Base-by-base conservation (phyloP, 2,329 filamentous ascomycete genomes). In the Colletotrichum sojae region DNA sequence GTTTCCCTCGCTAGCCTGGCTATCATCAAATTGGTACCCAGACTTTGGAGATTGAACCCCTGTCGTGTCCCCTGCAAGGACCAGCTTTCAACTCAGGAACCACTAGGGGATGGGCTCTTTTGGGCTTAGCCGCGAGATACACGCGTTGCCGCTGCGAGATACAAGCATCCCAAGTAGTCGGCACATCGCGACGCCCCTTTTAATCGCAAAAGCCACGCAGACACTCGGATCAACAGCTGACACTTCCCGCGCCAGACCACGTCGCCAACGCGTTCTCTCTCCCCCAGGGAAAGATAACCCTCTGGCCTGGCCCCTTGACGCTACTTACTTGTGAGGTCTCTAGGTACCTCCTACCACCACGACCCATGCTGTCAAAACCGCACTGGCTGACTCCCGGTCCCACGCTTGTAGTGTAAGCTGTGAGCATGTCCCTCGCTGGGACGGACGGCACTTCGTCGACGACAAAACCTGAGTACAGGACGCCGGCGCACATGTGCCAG, bases 11-110 rank as follows among this genome's bases (percentile, higher is more conserved):
- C 66, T 69, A 69, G 66, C 62, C 54, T 36, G 61, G 36, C 48
- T 59, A 60, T 69, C 54, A 27, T 56, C 55, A 69, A 69, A 69
- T 69, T 69, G 61, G 49, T 56, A 56, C 45, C 55, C 66, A 69
- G 55, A 49, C 63, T 68, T 70, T 54, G 57, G 46, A 63, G 45
- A 58, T 63, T 53, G 10, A 54, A 54, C 52, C 67, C 67, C 52
- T 63, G 67, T 54, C 64, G 15, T 9, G 48, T 20, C 63, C 67
- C 56, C 51, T 63, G 63, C 52, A 57, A 63, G 63, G 52, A 48
- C 63, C 52, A 63, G 40, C 57, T 15, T 16, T 39, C 56, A 62
- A 61, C 51, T 48, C 57, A 62, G 63, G 63, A 48, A 63, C 48
- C 22, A 31, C 67, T 58, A 40, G 67, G 63, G 56, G 36, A 9